phyloP scores from a whole-genome alignment of 192 early-diverging fungal genomes.

The Coemansia sp. region DNA sequence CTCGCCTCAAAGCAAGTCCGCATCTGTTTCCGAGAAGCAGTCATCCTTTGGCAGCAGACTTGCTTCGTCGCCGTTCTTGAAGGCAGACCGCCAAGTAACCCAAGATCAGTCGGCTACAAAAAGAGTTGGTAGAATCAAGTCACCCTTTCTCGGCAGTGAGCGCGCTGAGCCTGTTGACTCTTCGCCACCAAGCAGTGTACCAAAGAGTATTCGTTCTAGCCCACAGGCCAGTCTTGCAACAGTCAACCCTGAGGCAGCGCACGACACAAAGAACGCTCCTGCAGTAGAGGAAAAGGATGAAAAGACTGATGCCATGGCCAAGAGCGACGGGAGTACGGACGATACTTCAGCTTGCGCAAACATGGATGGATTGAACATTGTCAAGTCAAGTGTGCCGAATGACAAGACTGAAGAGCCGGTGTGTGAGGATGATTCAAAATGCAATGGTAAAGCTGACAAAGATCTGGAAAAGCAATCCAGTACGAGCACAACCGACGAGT shows the following conservation, averaged over 20 bases:
- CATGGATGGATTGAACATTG: conserved; percentile 24
- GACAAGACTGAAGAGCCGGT: background rate
- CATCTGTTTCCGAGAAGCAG: conserved; percentile 22
- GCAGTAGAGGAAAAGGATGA: background rate
- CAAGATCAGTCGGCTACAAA: conserved; percentile 19
- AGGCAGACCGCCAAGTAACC: conserved; percentile 40
- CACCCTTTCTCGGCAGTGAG: conserved; percentile 40
- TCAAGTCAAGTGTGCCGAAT: background rate
- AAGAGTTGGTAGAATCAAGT: conserved; percentile 42
- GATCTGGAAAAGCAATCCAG: background rate
- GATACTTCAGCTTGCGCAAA: conserved; percentile 5
- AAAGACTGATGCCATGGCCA: background rate
- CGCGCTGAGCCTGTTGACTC: conserved; percentile 7
- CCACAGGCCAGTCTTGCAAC: background rate
- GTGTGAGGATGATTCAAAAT: background rate
- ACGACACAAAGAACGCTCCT: conserved; percentile 4
- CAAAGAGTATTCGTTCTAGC: background rate
- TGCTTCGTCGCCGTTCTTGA: conserved; percentile 49
- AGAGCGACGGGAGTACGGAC: background rate
- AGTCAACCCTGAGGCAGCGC: background rate
- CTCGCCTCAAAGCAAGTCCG: conserved; percentile 23
- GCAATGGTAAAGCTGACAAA: background rate
- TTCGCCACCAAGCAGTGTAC: background rate
- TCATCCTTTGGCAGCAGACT: conserved; percentile 33
- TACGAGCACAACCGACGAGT: background rate